Base-by-base conservation (phyloP, 2,329 filamentous ascomycete genomes). In the Monilinia laxa region DNA sequence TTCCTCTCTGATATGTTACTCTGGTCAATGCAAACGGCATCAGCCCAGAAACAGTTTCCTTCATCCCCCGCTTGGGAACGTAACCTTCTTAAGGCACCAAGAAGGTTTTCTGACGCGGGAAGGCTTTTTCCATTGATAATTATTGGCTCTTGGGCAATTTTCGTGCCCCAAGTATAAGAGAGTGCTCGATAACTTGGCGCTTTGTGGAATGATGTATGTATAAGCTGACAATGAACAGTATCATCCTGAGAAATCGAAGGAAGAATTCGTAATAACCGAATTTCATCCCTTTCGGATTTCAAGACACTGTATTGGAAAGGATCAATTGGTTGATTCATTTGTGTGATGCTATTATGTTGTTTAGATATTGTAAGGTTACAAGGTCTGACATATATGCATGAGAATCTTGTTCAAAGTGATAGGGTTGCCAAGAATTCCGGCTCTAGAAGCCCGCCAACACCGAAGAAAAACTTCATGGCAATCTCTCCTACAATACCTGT, bases 11-110 rank as follows among this genome's bases (percentile, higher is more conserved):
- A 45, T 16, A 71, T 68, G 49, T 74, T 67, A 7, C 51, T 59
- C 67, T 73, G 71, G 59, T 73, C 70, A 49, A 74, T 75, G 62
- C 71, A 73, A 25, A 74, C 64, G 10, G 71, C 71, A 55, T 75
- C 73, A 7, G 74, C 67, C 72, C 73, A 75, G 2, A 75, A 20
- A 28, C 70, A 54, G 10, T 70, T 35, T 16, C 68, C 66, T 20
- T 65, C 42, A 23, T 68, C 64, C 5, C 53, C 65, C 25, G 11
- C 55, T n/a, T 47, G 47, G 28, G 66, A 67, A 6, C 73, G 68
- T 16, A 75, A 62, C 20, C 70, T 67, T 25, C 67, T 57, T 16
- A 73, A 62, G 28, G 73, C 73, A 49, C 70, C 62, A 38, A 68
- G 57, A 10, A 74, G 65, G 55, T 71, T 75, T 14, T 55, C 55